Evolutionary conservation across 495 filamentous ascomycete species (phyloP), one percentile per base, ranked within the genome.

Genomic region (Ascobolus immersus): DNA sequence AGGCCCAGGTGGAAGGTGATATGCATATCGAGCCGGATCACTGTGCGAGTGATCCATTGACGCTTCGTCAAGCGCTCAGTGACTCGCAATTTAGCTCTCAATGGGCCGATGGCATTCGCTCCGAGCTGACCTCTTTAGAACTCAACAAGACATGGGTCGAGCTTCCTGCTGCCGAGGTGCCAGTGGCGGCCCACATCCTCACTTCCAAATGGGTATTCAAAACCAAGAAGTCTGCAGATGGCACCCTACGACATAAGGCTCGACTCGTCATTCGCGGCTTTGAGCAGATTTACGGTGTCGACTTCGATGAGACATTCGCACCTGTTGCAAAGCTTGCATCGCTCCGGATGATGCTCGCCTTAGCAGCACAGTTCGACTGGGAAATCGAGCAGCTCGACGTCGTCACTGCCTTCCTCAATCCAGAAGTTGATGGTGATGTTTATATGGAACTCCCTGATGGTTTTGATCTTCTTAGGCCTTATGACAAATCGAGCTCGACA

Each of bases 221-320:
- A 21, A 28, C 39, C 7, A 50, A 49, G 37, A 14, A 12, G 0
- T 29, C 39, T 3, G 28, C 36, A 4, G 36, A 38, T 9, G 23
- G 23, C 0, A 30, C n/a, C 2, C 10, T 21, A 0, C 22, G 38
- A 5, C 51, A 40, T 25, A 51, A 51, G 28, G 48, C 44, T 5
- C 12, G 39, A 22, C 21, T 44, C 10, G 41, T 51, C 2, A 33
- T 33, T 15, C 38, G 39, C 35, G 48, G 48, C 15, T 48, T 37
- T 17, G 27, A 33, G 5, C 41, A 52, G 37, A 23, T 39, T 3
- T 26, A 38, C 7, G 48, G 47, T 13, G 17, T 45, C n/a, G 47
- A 51, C 21, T 51, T 38, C 26, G 34, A 39, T 15, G 41, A 51
- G 9, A 48, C 41, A 2, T 52, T 51, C 33, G 38, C 39, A 6